Base-by-base conservation (phyloP, 164 flowering plant genomes). In the Pachysandra terminalis region DNA sequence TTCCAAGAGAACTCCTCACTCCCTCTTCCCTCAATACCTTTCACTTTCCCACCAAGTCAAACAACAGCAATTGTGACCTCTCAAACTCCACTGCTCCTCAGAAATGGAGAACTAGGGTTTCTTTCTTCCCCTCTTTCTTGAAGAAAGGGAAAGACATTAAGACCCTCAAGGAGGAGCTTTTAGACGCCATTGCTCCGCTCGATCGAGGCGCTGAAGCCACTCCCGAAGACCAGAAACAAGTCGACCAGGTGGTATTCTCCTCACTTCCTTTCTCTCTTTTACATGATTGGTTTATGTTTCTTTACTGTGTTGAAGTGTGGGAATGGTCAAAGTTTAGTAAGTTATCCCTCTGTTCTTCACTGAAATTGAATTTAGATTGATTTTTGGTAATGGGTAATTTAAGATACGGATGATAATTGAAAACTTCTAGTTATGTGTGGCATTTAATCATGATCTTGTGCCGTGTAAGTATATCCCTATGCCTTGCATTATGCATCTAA, bases 121-220 rank as follows among this genome's bases (percentile, higher is more conserved):
- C 97, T 14, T 90, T 90, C 77, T 86, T 92, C 67, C 81, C 98
- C 16, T 81, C 83, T n/a, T 90, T 92, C 70, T 70, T 87, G 71
- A 83, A 73, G 56, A 86, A 81, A 61, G 79, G 77, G 5, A 87
- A 87, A 61, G 85, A 86, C 66, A 80, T 73, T 10, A 76, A 78
- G 8, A 22, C 77, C 35, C 81, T 90, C 70, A 92, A 92, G 64
- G 74, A 84, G 37, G 89, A 92, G 83, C 94, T 92, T 67, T 82
- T 92, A 3, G 85, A 85, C 0, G 89, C 91, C 59, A 85, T 92
- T 57, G 79, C 74, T 0, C 84, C 87, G 7, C 94, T 92, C 35
- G 94, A 92, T 79, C 85, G 98, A 1, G 98, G 98, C 19, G 96
- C 98, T 0, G 86, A 85, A 10, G 98, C 98, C 58, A 69, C 91